Evolutionary conservation across 116 monocot genomes (phyloP).

Genomic region (Phalaenopsis hybrid): DNA sequence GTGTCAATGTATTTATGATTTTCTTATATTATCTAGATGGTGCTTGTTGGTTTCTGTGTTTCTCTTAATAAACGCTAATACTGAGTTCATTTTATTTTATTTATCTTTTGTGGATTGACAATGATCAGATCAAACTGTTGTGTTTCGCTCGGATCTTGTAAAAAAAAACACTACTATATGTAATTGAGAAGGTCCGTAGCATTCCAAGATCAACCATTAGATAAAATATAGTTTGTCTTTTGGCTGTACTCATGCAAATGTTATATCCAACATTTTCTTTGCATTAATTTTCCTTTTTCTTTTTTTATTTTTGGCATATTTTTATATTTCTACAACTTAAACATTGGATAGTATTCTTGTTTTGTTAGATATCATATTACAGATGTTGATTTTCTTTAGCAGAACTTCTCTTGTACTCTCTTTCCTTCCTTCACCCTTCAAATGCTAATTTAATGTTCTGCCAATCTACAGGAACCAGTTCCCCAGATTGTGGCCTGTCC

Average conservation of each 20-base stretch:
- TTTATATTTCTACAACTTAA: not conserved
- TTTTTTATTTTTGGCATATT: not conserved
- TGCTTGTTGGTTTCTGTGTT: not conserved
- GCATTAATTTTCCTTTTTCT: not conserved
- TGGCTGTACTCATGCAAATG: not conserved
- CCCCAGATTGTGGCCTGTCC: slow-evolving; percentile 92
- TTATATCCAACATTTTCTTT: not conserved
- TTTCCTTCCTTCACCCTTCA: not conserved
- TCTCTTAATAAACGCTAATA: not conserved
- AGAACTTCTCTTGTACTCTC: not conserved
- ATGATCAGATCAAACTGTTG: not conserved
- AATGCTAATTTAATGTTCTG: not conserved
- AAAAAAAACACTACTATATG: not conserved
- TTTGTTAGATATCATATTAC: not conserved
- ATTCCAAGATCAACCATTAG: not conserved
- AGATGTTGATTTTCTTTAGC: not conserved
- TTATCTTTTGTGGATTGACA: not conserved
- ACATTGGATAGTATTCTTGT: not conserved
- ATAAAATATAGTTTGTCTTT: not conserved
- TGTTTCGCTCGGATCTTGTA: not conserved
- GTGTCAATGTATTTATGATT: not conserved
- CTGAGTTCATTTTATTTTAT: not conserved
- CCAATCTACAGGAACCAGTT: slow-evolving; percentile 68
- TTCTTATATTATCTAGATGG: not conserved
- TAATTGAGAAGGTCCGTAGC: not conserved